A percentile compares a stretch with the other conserved stretches of the same genome.
These are phyloP conservation scores for Corchorus capsularis DNA, from an alignment of 345 rosid species.

Conservation along the genomic window DNA sequence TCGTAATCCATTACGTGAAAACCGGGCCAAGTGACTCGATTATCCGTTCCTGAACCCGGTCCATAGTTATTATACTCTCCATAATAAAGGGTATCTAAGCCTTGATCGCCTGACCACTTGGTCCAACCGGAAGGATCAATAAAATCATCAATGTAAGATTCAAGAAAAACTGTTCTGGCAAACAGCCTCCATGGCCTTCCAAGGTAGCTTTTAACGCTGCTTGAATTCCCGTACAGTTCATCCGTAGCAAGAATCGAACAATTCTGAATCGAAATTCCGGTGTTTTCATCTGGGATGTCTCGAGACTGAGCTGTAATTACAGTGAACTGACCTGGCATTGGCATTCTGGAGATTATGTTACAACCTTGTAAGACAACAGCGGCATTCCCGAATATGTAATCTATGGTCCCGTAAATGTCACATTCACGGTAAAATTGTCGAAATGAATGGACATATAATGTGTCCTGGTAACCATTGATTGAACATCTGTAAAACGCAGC, in stretches of 20 bases:
- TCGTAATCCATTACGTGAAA: conserved; percentile 64
- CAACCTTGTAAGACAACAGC: conserved; percentile 74
- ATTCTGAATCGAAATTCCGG: conserved; percentile 82
- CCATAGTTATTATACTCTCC: conserved; percentile 85
- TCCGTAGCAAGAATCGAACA: conserved; percentile 66
- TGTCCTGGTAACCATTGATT: conserved; percentile 70
- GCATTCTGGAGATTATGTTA: conserved; percentile 64
- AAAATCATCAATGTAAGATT: conserved; percentile 67
- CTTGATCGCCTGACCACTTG: conserved; percentile 49
- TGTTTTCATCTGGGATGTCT: conserved; percentile 56
- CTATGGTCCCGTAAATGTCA: conserved; percentile 69
- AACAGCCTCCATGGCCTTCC: conserved; percentile 82
- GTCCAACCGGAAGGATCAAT: conserved; percentile 72
- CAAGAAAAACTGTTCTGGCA: conserved; percentile 61
- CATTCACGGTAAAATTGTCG: conserved; percentile 86
- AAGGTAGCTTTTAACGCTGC: conserved; percentile 56
- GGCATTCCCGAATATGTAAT: conserved; percentile 77
- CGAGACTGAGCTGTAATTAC: conserved; percentile 79
- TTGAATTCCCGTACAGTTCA: conserved; percentile 39
- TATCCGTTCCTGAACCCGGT: conserved; percentile 61
- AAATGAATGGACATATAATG: conserved; percentile 67
- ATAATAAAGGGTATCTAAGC: conserved; percentile 58
- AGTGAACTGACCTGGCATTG: conserved; percentile 65
- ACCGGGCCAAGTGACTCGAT: conserved; percentile 73
- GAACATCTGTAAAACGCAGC: conserved; percentile 62